Evolutionary conservation across 2,329 filamentous ascomycete genomes (phyloP).

Genomic region (Calcarisporium arbuscula): DNA sequence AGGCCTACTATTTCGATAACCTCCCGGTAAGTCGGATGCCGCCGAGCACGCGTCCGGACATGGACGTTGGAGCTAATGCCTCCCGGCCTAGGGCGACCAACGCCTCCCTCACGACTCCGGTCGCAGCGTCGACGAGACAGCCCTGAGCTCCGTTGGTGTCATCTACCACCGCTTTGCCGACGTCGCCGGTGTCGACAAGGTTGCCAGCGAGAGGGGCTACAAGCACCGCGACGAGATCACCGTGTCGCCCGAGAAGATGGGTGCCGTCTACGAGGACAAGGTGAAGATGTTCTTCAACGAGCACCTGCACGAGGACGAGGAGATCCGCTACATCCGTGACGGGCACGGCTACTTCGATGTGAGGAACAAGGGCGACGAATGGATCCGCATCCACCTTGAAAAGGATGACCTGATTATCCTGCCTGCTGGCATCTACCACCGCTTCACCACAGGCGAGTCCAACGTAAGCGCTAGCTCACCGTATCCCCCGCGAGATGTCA

Average conservation of each 20-base stretch:
- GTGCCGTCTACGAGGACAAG: constrained; percentile 83
- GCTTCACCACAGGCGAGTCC: constrained; percentile 87
- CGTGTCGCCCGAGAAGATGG: constrained; percentile 81
- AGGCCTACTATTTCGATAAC: constrained; percentile 53
- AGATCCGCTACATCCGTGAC: constrained; percentile 89
- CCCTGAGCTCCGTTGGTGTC: constrained; percentile 72
- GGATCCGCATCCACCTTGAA: constrained; percentile 79
- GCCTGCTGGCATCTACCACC: constrained; percentile 92
- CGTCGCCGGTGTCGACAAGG: constrained; percentile 60
- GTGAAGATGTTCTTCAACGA: constrained; percentile 92
- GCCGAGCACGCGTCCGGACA: neutral
- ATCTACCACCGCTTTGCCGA: constrained; percentile 65
- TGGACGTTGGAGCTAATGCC: constrained; percentile 1
- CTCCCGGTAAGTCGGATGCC: constrained; percentile 35
- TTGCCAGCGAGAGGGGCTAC: constrained; percentile 74
- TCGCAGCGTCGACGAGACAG: constrained; percentile 54
- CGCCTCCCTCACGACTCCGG: constrained; percentile 85
- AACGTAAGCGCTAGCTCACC: constrained; percentile 56
- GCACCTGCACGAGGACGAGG: constrained; percentile 96
- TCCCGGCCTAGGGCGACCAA: constrained; percentile 71
- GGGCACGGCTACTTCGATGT: constrained; percentile 94
- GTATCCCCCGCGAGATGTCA: neutral
- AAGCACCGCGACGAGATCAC: constrained; percentile 92
- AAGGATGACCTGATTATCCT: constrained; percentile 90
- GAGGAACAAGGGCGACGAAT: constrained; percentile 71